Evolutionary conservation across 2,329 filamentous ascomycete species (phyloP), one percentile per base, ranked within the genome.

Genomic region (Beauveria sp.): DNA sequence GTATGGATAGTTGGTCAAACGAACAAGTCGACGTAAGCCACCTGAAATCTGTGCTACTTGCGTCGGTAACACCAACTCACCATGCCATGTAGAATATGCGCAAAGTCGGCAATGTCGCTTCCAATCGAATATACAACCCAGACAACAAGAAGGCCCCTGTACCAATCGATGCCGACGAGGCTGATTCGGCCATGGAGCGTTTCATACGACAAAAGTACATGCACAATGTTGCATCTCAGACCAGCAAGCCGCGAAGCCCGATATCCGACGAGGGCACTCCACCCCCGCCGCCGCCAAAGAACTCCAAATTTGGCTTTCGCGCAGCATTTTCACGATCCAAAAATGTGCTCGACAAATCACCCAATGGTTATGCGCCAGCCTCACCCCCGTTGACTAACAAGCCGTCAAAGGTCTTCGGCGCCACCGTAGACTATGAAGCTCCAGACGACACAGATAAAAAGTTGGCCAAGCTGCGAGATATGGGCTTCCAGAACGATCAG

Each of bases 151-250:
- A 87, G 68, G 87, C 95, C 1, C 85, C 93, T 5, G 87, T 97
- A 18, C 93, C 95, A 0, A 82, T 96, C 67, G 95, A 98, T 70
- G 86, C 86, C 45, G 95, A 99, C 75, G 93, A 98, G 77, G 90
- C 89, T 54, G 93, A 99, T 72, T 89, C 90, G 12, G 91, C 90
- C 30, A 95, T 99, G 89, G 95, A 99, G 75, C 85, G 91, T 63
- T 98, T 93, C 74, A 96, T 99, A 67, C 83, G 93, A 63, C 88
- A 93, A 70, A 99, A 99, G 75, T 99, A 99, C 75, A 86, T 93
- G 71, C 86, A 87, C 67, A 77, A 77, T 63, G 69, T 73, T 53
- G 65, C 70, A 68, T 65, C 73, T 67, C 65, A 73, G 66, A 45
- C 70, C 65, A 63, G 74, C 66, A 77, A 76, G 66, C 77, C 75